A percentile compares a stretch with the other conserved stretches of the same genome.
Conservation (phyloP, 306 rosid species). For the Cucumis cinereus region DNA sequence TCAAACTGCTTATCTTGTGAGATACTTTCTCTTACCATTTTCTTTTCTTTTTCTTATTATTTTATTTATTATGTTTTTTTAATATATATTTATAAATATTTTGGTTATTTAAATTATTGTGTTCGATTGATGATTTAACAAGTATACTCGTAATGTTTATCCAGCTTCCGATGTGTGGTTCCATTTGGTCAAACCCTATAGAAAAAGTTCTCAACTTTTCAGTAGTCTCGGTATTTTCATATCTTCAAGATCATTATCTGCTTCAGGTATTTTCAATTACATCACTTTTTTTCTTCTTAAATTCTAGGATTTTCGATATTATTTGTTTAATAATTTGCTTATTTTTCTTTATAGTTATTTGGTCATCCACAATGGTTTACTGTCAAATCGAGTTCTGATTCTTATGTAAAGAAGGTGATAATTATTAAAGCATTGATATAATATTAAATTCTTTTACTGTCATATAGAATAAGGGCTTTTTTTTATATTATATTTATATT, state of each 20-base stretch:
- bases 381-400: slow-evolving; percentile 54
- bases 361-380: slow-evolving; percentile 95
- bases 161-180: slow-evolving; percentile 72
- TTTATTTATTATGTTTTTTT: too few species aligned
- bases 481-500: too few species aligned
- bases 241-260: slow-evolving; percentile 71
- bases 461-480: too few species aligned
- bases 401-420: slow-evolving; percentile 42
- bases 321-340: background rate
- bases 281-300: background rate
- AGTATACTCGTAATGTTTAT: too few species aligned
- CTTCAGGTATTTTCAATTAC: slow-evolving; percentile 41
- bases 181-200: slow-evolving; percentile 77
- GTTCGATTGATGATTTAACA: too few species aligned
- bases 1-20: slow-evolving; percentile 73
- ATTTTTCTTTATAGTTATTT: slow-evolving; percentile 37
- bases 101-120: too few species aligned
- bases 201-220: slow-evolving; percentile 75
- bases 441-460: too few species aligned
- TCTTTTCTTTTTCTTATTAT: too few species aligned
- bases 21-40: background rate
- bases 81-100: too few species aligned
- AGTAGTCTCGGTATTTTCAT: slow-evolving; percentile 71
- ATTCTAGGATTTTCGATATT: too few species aligned
- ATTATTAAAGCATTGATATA: too few species aligned